phyloP scores from a whole-genome alignment of 2,329 filamentous ascomycete species.

The Fusarium sp. region DNA sequence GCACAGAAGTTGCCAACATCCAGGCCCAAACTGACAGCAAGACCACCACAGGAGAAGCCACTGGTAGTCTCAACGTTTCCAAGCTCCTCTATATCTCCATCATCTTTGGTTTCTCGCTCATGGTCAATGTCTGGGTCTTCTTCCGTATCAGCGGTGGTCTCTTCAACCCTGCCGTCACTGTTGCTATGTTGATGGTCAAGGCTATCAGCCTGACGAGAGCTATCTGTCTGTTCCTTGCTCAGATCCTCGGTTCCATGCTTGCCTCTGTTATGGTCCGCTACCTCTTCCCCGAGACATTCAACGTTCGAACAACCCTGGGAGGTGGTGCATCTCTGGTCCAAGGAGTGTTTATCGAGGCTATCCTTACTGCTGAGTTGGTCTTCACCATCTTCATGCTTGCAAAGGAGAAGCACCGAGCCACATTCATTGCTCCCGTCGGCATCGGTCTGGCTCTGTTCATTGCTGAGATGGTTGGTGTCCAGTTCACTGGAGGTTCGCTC shows the following conservation, averaged over 20 bases:
- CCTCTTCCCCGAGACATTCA: slow-evolving; percentile 57
- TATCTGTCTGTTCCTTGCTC: slow-evolving; percentile 59
- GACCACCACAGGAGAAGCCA: slow-evolving; percentile 56
- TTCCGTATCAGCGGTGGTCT: slow-evolving; percentile 57
- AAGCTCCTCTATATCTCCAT: slow-evolving; percentile 57
- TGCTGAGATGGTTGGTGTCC: slow-evolving; percentile 57
- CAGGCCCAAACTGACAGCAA: slow-evolving; percentile 47
- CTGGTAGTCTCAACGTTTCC: slow-evolving; percentile 57
- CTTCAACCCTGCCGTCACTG: slow-evolving; percentile 56
- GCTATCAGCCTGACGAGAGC: slow-evolving; percentile 60
- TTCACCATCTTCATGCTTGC: slow-evolving; percentile 65
- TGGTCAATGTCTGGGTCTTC: slow-evolving; percentile 61
- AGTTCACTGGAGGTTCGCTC: slow-evolving; percentile 60
- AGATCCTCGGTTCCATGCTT: slow-evolving; percentile 60
- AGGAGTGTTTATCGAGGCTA: slow-evolving; percentile 62
- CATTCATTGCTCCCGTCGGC: slow-evolving; percentile 60
- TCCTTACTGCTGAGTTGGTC: slow-evolving; percentile 60
- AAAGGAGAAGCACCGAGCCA: slow-evolving; percentile 60
- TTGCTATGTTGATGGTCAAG: slow-evolving; percentile 63
- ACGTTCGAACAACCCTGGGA: slow-evolving; percentile 55
- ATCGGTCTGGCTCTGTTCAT: slow-evolving; percentile 61
- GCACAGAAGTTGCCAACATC: slow-evolving; percentile 55
- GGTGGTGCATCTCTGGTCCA: slow-evolving; percentile 54
- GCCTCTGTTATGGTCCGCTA: slow-evolving; percentile 56
- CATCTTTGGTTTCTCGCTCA: slow-evolving; percentile 56